These are phyloP conservation scores for Kalmanozyma brasiliensis DNA, from an alignment of 1,284 basidiomycete genomes.

Conservation along the genomic window DNA sequence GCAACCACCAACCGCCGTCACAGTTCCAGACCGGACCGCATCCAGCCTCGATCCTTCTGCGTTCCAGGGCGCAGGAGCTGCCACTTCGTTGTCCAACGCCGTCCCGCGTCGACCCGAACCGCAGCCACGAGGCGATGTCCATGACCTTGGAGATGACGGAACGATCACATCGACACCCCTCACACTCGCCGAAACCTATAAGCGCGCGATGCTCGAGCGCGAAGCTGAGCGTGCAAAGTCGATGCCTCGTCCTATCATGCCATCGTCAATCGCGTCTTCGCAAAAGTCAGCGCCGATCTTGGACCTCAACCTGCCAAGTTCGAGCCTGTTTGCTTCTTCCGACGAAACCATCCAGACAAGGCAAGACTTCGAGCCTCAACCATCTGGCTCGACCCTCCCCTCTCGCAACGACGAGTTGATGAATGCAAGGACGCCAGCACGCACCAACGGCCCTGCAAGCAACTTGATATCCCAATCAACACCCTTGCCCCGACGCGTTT, in stretches of 20 bases:
- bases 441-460: too few species aligned
- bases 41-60: constrained; percentile 3
- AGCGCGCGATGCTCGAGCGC: constrained; percentile 40
- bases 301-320: constrained; percentile 41
- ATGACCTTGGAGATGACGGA: constrained; percentile 5
- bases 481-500: too few species aligned
- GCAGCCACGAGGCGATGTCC: background rate
- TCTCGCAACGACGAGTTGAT: background rate
- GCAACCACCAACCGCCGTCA: constrained; percentile 1
- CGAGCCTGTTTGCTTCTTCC: constrained; percentile 36
- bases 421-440: too few species aligned
- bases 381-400: background rate
- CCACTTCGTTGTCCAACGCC: background rate
- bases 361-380: background rate
- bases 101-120: background rate
- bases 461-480: too few species aligned
- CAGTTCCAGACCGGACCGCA: constrained; percentile 17
- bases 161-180: constrained; percentile 15
- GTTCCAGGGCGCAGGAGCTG: background rate
- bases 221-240: constrained; percentile 21
- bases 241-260: background rate
- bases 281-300: constrained; percentile 26
- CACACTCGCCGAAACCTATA: constrained; percentile 33
- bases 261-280: constrained; percentile 1
- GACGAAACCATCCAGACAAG: constrained; percentile 2